These are phyloP conservation scores for Penicillium polonicum DNA, from an alignment of 2,329 filamentous ascomycete genomes.

Conservation along the genomic window DNA sequence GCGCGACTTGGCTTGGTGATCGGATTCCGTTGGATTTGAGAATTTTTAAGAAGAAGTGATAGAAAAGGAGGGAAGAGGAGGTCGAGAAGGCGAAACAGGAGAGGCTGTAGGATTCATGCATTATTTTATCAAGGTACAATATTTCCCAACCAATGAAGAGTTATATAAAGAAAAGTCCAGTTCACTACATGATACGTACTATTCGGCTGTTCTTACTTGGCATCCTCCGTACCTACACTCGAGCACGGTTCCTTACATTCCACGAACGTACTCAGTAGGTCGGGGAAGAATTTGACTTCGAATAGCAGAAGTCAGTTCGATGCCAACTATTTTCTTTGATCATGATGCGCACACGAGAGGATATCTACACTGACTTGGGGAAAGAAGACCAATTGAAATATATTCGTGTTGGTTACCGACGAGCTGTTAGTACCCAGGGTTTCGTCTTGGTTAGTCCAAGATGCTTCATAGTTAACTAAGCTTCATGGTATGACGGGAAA, in stretches of 20 bases:
- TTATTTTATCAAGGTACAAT: not conserved
- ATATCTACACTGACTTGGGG: not conserved
- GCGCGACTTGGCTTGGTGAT: slow-evolving; percentile 49
- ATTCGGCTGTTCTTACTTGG: not conserved
- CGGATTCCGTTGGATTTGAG: slow-evolving; percentile 45
- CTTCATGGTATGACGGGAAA: not conserved
- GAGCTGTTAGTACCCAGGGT: not conserved
- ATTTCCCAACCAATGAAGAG: not conserved
- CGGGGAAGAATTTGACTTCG: not conserved
- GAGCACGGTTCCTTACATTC: not conserved
- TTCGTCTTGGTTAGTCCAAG: not conserved
- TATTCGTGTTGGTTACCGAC: not conserved
- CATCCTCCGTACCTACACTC: not conserved
- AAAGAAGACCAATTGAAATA: not conserved
- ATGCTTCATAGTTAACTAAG: not conserved
- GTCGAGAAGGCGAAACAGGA: slow-evolving; percentile 5
- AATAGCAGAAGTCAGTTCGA: not conserved
- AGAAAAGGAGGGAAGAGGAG: slow-evolving; percentile 22
- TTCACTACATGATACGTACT: not conserved
- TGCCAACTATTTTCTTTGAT: not conserved
- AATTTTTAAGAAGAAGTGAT: slow-evolving; percentile 34
- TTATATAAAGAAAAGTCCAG: not conserved
- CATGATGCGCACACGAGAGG: not conserved
- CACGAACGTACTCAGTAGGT: not conserved
- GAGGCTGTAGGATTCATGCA: not conserved